Conservation (phyloP, 305 asterid genomes). For the Striga hermonthica region DNA sequence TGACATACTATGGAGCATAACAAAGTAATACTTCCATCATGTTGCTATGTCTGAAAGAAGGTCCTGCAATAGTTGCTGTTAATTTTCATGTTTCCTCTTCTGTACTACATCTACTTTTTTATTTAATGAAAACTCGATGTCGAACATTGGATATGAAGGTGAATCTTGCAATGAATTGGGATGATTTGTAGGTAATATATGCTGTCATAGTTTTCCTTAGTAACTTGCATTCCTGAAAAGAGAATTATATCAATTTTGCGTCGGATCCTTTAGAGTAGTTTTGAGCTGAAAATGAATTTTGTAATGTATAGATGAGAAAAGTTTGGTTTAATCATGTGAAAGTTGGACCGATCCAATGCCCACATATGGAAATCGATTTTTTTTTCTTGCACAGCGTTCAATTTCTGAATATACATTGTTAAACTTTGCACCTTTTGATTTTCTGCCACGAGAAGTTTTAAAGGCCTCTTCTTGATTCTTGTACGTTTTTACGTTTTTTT, state of each 20-base stretch:
- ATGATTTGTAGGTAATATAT: neutral
- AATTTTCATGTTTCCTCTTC: neutral
- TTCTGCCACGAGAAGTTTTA: neutral
- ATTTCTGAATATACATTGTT: too few species aligned
- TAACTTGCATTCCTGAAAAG: neutral
- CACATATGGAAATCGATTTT: neutral
- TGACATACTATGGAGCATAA: neutral
- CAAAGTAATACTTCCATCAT: neutral
- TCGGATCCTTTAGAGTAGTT: conserved; percentile 1
- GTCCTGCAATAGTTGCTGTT: neutral
- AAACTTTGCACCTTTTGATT: neutral
- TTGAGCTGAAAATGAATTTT: conserved; percentile 16
- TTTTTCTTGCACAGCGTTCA: too few species aligned
- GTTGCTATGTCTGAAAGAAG: neutral
- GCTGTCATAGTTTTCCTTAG: conserved; percentile 7
- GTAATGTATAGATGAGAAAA: conserved; percentile 8
- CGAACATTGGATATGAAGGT: neutral
- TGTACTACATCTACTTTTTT: neutral
- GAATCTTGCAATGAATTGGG: neutral
- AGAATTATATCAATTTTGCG: neutral
- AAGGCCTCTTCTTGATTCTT: neutral
- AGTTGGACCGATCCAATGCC: neutral
- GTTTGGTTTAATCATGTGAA: neutral
- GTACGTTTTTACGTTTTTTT: neutral
- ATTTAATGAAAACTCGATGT: neutral